Conservation (phyloP, 163 green algal genomes). For the Chlamydomonas reinhardtii region DNA sequence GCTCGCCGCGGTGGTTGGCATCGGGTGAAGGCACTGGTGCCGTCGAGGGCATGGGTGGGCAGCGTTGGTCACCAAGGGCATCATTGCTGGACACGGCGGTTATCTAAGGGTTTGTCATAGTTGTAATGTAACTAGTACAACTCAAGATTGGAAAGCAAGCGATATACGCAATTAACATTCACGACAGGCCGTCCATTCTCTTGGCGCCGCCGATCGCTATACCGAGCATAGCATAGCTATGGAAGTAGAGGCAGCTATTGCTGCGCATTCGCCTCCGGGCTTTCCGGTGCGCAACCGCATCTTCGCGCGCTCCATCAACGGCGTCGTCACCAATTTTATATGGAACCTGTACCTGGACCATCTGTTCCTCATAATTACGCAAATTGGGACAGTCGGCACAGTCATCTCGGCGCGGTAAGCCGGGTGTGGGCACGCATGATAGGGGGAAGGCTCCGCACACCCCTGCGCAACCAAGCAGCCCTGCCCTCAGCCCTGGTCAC, state of each 20-base stretch:
- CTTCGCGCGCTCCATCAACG: conserved; percentile 36
- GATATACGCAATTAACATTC: too few relatives aligned
- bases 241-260: neutral
- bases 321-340: conserved; percentile 52
- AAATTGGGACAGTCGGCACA: conserved; percentile 63
- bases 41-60: too few relatives aligned
- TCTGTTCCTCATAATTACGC: conserved; percentile 60
- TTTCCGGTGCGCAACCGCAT: conserved; percentile 43
- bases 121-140: too few relatives aligned
- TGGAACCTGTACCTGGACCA: conserved; percentile 56
- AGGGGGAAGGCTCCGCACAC: neutral
- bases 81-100: too few relatives aligned
- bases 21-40: too few relatives aligned
- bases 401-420: conserved; percentile 58
- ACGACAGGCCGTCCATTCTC: too few relatives aligned
- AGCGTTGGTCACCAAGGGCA: too few relatives aligned
- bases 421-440: too few relatives aligned
- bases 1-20: too few relatives aligned
- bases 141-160: too few relatives aligned
- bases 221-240: neutral
- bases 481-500: neutral
- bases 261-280: neutral
- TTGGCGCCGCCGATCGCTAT: too few relatives aligned
- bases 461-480: neutral
- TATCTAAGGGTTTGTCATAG: too few relatives aligned